Conservation (phyloP, 371 early-diverging fungal genomes). For the Mucor mucedo region DNA sequence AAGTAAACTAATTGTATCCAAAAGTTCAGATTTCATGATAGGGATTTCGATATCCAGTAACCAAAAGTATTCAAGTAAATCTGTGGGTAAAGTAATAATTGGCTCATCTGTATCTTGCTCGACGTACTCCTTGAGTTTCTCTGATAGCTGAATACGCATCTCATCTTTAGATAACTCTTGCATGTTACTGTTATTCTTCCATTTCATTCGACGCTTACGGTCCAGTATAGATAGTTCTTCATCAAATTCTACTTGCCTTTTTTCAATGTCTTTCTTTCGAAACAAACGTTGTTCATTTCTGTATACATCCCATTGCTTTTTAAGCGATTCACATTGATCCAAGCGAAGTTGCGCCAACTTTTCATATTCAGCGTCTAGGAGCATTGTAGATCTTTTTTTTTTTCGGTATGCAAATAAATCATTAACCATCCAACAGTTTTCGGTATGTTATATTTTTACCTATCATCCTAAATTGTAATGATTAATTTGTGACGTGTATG, state of each 20-base stretch:
- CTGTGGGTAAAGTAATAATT: constrained; percentile 7
- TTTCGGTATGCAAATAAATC: too few species aligned
- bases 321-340: constrained; percentile 14
- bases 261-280: constrained; percentile 22
- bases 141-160: not conserved
- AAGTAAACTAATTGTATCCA: not conserved
- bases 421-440: too few species aligned
- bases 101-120: not conserved
- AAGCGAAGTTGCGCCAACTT: constrained; percentile 19
- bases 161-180: not conserved
- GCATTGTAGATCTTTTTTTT: not conserved
- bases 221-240: constrained; percentile 16
- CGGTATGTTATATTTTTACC: not conserved
- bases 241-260: constrained; percentile 27
- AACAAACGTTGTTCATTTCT: constrained; percentile 9
- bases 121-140: not conserved
- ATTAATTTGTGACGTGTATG: not conserved
- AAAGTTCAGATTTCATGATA: constrained; percentile 12
- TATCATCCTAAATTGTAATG: not conserved
- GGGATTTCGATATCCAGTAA: constrained; percentile 14
- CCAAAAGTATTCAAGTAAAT: constrained; percentile 23
- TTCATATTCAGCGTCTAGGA: constrained; percentile 23
- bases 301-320: constrained; percentile 23
- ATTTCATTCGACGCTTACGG: constrained; percentile 5
- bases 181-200: constrained; percentile 1